A percentile compares a stretch with the other conserved stretches of the same genome.
Conservation (phyloP, 2,329 filamentous ascomycete species). For the Ceratocystis alfenasii region DNA sequence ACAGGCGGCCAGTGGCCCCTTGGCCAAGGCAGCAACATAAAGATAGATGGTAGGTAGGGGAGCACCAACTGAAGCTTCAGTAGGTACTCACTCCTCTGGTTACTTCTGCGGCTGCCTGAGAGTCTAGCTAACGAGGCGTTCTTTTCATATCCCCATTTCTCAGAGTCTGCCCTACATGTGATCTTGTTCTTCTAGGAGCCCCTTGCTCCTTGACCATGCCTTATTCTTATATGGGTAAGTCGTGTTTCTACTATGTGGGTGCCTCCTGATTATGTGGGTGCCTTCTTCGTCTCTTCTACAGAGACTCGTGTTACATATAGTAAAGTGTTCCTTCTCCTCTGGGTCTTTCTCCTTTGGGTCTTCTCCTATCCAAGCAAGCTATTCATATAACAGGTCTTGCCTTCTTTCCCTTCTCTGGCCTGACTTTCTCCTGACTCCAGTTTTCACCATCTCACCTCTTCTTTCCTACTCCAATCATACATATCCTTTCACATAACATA, state of each 20-base stretch:
- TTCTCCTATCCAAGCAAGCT: not conserved
- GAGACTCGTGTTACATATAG: not conserved
- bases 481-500: not conserved
- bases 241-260: not conserved
- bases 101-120: constrained; percentile 1
- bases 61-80: not conserved
- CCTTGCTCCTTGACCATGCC: not conserved
- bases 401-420: not conserved
- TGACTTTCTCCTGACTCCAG: not conserved
- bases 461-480: not conserved
- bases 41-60: not conserved
- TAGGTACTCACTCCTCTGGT: not conserved
- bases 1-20: not conserved
- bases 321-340: not conserved
- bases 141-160: not conserved
- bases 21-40: constrained; percentile 3
- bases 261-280: not conserved
- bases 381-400: constrained; percentile 4
- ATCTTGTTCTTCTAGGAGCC: not conserved
- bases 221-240: not conserved
- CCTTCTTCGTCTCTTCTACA: not conserved
- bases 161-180: not conserved
- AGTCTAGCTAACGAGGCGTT: not conserved
- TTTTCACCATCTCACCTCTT: not conserved
- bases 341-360: not conserved